phyloP scores from a whole-genome alignment of 305 asterid species.

The Fraxinus paxiana region DNA sequence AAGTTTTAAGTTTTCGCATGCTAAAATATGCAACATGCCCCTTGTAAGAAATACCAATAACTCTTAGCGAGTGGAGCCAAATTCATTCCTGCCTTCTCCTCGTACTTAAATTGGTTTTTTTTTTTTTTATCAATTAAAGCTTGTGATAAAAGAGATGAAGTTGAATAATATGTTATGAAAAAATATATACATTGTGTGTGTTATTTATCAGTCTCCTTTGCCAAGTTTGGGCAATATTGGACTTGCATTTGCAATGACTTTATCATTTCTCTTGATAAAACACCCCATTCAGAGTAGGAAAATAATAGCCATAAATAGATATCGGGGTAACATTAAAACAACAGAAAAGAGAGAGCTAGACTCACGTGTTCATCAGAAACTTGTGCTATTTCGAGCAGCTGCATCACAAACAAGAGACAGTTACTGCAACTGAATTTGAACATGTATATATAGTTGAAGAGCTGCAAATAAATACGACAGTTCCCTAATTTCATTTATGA shows the following conservation, averaged over 20 bases:
- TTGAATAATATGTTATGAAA: not conserved
- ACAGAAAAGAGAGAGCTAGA: slow-evolving; percentile 17
- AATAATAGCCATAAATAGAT: not conserved
- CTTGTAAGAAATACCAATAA: not conserved
- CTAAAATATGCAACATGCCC: not conserved
- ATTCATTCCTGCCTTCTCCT: not conserved
- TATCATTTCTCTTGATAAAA: not conserved
- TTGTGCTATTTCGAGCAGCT: slow-evolving; percentile 94
- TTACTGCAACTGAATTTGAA: slow-evolving; percentile 15
- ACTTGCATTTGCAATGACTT: not conserved
- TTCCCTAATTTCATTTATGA: not conserved
- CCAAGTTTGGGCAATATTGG: not conserved
- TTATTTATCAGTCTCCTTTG: not conserved
- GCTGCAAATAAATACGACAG: not conserved
- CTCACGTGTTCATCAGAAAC: slow-evolving; percentile 85
- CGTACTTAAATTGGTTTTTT: not conserved
- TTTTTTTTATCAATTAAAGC: not conserved
- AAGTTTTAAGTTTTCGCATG: not conserved
- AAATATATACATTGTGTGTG: not conserved
- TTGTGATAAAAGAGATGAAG: not conserved
- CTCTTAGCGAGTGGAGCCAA: not conserved
- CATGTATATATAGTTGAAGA: not conserved
- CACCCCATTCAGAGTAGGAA: not conserved
- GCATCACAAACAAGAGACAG: slow-evolving; percentile 34
- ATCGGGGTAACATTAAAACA: not conserved